Evolutionary conservation across 148 eudicot species (phyloP).

Genomic region (Persicaria maculosa): DNA sequence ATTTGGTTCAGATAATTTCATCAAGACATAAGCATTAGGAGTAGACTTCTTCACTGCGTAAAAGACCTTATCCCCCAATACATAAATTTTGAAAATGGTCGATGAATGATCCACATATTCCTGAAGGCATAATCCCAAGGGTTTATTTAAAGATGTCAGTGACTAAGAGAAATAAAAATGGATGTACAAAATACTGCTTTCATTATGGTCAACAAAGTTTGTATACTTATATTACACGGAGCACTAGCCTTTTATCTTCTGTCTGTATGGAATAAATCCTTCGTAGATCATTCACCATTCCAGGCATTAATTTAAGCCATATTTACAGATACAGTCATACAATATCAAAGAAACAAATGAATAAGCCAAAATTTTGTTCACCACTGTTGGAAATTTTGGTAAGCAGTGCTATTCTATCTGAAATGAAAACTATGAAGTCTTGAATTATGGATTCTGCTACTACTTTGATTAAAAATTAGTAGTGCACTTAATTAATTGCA

Average conservation of each 20-base stretch:
- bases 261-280: neutral
- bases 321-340: neutral
- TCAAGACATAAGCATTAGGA: constrained; percentile 55
- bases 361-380: too few relatives aligned
- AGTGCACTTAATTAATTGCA: neutral
- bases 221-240: neutral
- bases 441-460: too few relatives aligned
- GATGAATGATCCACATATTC: constrained; percentile 93
- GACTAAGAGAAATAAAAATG: neutral
- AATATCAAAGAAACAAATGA: neutral
- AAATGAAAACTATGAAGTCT: too few relatives aligned
- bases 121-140: constrained; percentile 31
- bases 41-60: constrained; percentile 78
- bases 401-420: too few relatives aligned
- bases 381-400: too few relatives aligned
- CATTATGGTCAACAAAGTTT: neutral
- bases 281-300: neutral
- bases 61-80: constrained; percentile 63
- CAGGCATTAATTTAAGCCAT: neutral
- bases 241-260: neutral
- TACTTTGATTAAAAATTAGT: neutral
- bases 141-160: neutral
- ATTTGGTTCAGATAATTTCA: constrained; percentile 39
- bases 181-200: neutral
- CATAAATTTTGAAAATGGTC: constrained; percentile 69